Conservation (phyloP, 2,329 filamentous ascomycete species). For the Sarocladiaceae sp. region DNA sequence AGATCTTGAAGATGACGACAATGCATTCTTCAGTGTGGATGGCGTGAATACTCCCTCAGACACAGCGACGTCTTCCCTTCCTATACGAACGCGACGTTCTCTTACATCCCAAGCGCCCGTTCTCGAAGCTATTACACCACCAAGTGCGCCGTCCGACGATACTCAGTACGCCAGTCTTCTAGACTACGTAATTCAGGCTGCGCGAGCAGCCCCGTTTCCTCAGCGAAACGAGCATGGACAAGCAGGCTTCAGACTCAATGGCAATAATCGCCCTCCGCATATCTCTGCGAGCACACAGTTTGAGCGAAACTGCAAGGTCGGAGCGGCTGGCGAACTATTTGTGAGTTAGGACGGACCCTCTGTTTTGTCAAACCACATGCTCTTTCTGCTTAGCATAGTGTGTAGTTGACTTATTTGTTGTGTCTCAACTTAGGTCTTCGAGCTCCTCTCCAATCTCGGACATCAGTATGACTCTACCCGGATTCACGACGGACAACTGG, state of each 20-base stretch:
- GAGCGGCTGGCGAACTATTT: conserved; percentile 19
- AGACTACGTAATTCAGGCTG: conserved; percentile 4
- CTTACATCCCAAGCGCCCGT: neutral
- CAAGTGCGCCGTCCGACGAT: conserved; percentile 1
- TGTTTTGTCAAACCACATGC: neutral
- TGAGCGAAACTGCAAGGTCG: conserved; percentile 18
- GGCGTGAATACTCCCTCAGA: neutral
- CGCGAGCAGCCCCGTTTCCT: neutral
- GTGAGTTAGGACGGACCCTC: conserved; percentile 12
- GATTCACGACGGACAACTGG: conserved; percentile 38
- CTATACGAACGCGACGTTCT: neutral
- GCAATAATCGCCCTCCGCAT: neutral
- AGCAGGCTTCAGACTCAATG: neutral
- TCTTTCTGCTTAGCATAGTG: neutral
- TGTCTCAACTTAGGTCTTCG: conserved; percentile 30
- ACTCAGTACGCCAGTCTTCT: conserved; percentile 9
- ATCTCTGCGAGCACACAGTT: conserved; percentile 12
- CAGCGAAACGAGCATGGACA: neutral
- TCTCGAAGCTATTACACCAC: neutral
- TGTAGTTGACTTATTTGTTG: neutral
- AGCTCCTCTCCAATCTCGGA: conserved; percentile 27
- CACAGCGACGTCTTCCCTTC: neutral
- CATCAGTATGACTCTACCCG: conserved; percentile 17
- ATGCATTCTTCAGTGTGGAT: neutral
- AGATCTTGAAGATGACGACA: neutral